Conservation (phyloP, 495 filamentous ascomycete genomes). For the Rhypophila decipiens region DNA sequence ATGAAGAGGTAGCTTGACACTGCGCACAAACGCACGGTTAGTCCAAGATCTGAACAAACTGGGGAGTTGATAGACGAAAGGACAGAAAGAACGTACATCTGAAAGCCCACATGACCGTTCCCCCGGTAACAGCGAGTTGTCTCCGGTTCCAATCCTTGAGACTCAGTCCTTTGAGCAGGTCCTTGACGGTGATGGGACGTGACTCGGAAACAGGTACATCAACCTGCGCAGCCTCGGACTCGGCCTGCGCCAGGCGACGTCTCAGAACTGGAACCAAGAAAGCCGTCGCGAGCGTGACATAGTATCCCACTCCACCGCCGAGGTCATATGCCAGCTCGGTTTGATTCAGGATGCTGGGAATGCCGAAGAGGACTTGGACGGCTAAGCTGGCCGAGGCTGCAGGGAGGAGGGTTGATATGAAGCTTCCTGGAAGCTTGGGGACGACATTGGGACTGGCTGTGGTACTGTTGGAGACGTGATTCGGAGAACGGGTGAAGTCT, state of each 20-base stretch:
- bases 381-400: slow-evolving; percentile 48
- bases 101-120: slow-evolving; percentile 50
- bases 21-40: too few species aligned
- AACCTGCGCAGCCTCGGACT: too few species aligned
- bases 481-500: too few species aligned
- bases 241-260: too few species aligned
- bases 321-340: slow-evolving; percentile 59
- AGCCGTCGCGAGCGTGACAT: slow-evolving; percentile 46
- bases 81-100: slow-evolving; percentile 33
- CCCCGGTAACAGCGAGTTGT: slow-evolving; percentile 51
- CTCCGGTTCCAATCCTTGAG: slow-evolving; percentile 49
- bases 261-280: too few species aligned
- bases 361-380: slow-evolving; percentile 46
- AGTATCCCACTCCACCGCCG: slow-evolving; percentile 54
- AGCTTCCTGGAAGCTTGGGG: too few species aligned
- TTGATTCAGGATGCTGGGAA: slow-evolving; percentile 49
- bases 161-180: too few species aligned
- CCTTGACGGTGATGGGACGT: too few species aligned
- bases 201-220: too few species aligned
- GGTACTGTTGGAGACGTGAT: too few species aligned
- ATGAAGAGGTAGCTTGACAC: slow-evolving; percentile 55
- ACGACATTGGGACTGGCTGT: too few species aligned
- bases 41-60: too few species aligned
- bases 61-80: background rate
- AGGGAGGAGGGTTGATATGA: slow-evolving; percentile 55